Evolutionary conservation across 345 rosid genomes (phyloP).

Genomic region (Punica granatum): DNA sequence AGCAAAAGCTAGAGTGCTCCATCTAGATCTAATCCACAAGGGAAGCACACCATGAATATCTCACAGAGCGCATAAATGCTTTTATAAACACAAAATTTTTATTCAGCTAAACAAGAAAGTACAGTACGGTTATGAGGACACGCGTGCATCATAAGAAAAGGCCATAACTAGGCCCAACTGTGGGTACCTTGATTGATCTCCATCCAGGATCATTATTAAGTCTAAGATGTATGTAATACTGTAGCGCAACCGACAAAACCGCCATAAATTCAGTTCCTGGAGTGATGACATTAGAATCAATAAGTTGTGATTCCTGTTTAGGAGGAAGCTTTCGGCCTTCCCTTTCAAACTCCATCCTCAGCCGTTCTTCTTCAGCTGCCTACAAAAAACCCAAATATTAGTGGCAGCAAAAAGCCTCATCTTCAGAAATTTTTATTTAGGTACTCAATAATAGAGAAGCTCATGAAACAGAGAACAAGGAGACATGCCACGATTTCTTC

Average conservation of each 20-base stretch:
- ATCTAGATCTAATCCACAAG: neutral
- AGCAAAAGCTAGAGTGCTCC: constrained; percentile 5
- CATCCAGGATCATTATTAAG: constrained; percentile 93
- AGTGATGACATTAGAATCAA: constrained; percentile 89
- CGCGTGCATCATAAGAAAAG: neutral
- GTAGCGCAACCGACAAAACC: constrained; percentile 77
- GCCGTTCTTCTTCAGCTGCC: constrained; percentile 82
- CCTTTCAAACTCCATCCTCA: constrained; percentile 73
- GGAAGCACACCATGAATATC: neutral
- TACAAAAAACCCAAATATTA: constrained; percentile 12
- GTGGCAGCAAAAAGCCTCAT: neutral
- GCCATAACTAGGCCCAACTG: neutral
- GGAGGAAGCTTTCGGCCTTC: constrained; percentile 85
- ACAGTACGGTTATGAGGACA: neutral
- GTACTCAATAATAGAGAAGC: neutral
- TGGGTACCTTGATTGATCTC: constrained; percentile 74
- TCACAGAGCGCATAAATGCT: neutral
- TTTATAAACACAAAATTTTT: neutral
- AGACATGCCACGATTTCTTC: neutral
- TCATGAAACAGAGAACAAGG: neutral
- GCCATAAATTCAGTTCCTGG: constrained; percentile 96
- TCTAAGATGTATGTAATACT: constrained; percentile 72
- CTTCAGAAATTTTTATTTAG: neutral
- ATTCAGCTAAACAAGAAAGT: neutral
- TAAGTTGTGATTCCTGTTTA: constrained; percentile 50